Evolutionary conservation across 148 eudicot genomes (phyloP).

Genomic region (Pharnaceum exiguum): DNA sequence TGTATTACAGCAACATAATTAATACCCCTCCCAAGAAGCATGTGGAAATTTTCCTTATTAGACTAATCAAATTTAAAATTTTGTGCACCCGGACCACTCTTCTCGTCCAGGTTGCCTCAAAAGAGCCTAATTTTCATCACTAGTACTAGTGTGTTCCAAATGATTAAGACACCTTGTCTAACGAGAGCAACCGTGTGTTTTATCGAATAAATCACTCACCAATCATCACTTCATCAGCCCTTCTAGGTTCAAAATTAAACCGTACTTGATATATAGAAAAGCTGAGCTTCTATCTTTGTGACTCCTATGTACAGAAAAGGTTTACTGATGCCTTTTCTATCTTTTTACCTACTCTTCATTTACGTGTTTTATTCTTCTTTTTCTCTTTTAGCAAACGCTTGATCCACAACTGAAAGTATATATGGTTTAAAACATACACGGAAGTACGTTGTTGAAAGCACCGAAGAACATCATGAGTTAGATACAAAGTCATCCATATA

Average conservation of each 20-base stretch:
- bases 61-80: slow-evolving; percentile 8
- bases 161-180: slow-evolving; percentile 20
- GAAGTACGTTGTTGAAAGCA: slow-evolving; percentile 20
- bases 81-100: slow-evolving; percentile 6
- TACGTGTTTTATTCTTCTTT: no score
- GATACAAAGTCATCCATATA: slow-evolving; percentile 6
- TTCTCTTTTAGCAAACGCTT: no score
- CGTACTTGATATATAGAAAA: not conserved
- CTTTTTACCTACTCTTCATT: no score
- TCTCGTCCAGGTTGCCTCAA: slow-evolving; percentile 12
- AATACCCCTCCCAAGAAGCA: no score
- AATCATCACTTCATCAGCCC: slow-evolving; percentile 18
- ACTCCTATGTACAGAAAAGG: slow-evolving; percentile 6
- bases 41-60: no score
- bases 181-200: slow-evolving; percentile 19
- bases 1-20: no score
- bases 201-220: slow-evolving; percentile 23
- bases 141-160: slow-evolving; percentile 11
- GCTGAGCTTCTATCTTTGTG: not conserved
- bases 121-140: not conserved
- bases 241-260: slow-evolving; percentile 1
- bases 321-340: no score
- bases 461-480: slow-evolving; percentile 14
- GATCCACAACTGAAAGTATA: no score
- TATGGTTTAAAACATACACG: slow-evolving; percentile 19